Base-by-base conservation (phyloP, 2,329 filamentous ascomycete genomes). In the Aspergillus quadricinctus region DNA sequence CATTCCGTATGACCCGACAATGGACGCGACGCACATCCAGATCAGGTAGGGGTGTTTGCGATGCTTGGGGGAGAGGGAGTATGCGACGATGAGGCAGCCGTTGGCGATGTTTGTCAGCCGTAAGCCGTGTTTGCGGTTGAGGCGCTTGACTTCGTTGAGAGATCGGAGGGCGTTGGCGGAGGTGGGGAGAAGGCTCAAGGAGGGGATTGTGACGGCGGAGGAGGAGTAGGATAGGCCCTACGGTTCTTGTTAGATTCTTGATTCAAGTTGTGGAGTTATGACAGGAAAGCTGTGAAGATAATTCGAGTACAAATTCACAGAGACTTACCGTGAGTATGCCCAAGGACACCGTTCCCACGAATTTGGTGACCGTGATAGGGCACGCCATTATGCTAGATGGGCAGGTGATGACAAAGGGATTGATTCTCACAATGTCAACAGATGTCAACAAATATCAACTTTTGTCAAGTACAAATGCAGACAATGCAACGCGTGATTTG, bases 181-280 rank as follows among this genome's bases (percentile, higher is more conserved):
- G 52, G 89, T 90, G 9, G 91, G 89, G 50, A 97, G 88, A 54
- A 85, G 83, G 65, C 93, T 85, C 55, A 97, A 86, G 5, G 89
- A 83, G 19, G 93, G 92, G 57, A 96, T 83, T 27, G 90, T 86
- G 61, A 95, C 78, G 57, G 85, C 84, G 23, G 88, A 88, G 65
- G 94, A 83, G 49, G 91, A 88, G 78, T 93, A 95, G 52, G 92
- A 96, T 57, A 94, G 83, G 74, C 93, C 93, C 93, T 97, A 43
- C 27, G 41, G 9, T 41, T 55, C n/a, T 45, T 31, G 53, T 64
- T 55, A 66, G 59, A 41, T 25, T 25, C 49, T 19, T 45, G n/a
- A 21, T 43, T 43, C 7, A 41, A 31, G 11, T 14, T 31, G 4
- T 31, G 11, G 11, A 5, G 25, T 27, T 7, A 27, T 27, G 4